Percentiles rank a stretch among this genome's conserved stretches.
Evolutionary conservation across 768 basidiomycete species (phyloP).

Genomic region (Boletus reticuloceps): DNA sequence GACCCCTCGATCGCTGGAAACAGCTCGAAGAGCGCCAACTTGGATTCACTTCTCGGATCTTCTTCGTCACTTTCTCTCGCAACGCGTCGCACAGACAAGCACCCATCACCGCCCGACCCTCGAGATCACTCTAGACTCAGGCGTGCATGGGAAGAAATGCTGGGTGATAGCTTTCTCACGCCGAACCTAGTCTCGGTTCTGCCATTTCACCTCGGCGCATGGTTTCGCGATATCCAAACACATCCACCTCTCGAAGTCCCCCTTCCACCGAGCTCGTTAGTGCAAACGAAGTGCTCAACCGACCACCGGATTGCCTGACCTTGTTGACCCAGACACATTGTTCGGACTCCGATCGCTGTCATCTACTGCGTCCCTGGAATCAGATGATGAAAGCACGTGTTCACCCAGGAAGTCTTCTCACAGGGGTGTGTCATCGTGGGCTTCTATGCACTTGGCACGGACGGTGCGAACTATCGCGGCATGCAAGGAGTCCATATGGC

Average conservation of each 20-base stretch:
- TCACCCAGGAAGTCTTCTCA: constrained; percentile 20
- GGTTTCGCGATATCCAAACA: constrained; percentile 52
- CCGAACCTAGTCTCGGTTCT: constrained; percentile 55
- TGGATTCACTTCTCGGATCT: constrained; percentile 12
- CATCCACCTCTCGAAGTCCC: constrained; percentile 48
- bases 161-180: constrained; percentile 54
- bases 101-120: constrained; percentile 37
- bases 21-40: constrained; percentile 13
- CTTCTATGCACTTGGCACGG: constrained; percentile 65
- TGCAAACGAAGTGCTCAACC: constrained; percentile 17
- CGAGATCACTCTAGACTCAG: constrained; percentile 63
- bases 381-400: constrained; percentile 25
- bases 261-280: constrained; percentile 53
- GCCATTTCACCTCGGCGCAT: constrained; percentile 62
- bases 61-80: constrained; percentile 23
- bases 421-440: constrained; percentile 41
- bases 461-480: constrained; percentile 53
- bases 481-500: constrained; percentile 71
- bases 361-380: constrained; percentile 22
- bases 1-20: constrained; percentile 18
- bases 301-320: constrained; percentile 15
- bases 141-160: constrained; percentile 67
- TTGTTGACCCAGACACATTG: constrained; percentile 28
- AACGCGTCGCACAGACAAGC: constrained; percentile 7
- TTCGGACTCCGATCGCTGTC: constrained; percentile 32